phyloP scores from a whole-genome alignment of 2,329 filamentous ascomycete species.

The Ceratocystis ficicola region DNA sequence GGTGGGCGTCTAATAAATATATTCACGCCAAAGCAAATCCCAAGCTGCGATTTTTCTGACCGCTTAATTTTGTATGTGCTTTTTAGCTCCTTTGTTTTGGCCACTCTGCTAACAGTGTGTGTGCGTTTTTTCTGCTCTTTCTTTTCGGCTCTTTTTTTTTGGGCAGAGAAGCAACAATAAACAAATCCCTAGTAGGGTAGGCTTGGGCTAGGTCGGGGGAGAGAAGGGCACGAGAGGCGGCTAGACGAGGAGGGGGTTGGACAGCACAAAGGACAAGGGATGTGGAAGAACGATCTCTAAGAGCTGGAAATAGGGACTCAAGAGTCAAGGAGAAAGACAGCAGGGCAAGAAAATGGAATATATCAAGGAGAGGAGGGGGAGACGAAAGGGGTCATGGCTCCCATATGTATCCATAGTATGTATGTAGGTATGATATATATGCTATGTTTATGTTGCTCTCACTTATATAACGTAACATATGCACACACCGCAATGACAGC shows the following conservation, averaged over 20 bases:
- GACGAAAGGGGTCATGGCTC: too few species aligned
- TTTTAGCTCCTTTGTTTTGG: slow-evolving; percentile 11
- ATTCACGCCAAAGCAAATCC: background rate
- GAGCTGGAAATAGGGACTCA: too few species aligned
- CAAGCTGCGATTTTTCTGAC: slow-evolving; percentile 3
- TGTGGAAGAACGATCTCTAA: background rate
- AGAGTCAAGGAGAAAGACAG: too few species aligned
- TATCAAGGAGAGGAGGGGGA: too few species aligned
- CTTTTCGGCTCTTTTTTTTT: slow-evolving; percentile 11
- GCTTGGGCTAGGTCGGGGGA: background rate
- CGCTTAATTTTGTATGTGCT: slow-evolving; percentile 5
- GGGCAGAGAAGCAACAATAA: background rate
- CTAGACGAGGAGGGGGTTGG: background rate
- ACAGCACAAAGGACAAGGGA: background rate
- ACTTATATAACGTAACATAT: background rate
- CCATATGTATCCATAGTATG: background rate
- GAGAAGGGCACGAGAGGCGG: background rate
- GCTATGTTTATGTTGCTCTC: background rate
- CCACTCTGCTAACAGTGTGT: slow-evolving; percentile 10
- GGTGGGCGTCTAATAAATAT: slow-evolving; percentile 9
- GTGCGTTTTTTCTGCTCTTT: background rate
- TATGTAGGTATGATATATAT: background rate
- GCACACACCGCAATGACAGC: background rate
- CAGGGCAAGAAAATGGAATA: too few species aligned
- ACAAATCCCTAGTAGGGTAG: background rate